Evolutionary conservation across 2,329 filamentous ascomycete genomes (phyloP), one percentile per base, ranked within the genome.

Genomic region (Penicillium sp.): DNA sequence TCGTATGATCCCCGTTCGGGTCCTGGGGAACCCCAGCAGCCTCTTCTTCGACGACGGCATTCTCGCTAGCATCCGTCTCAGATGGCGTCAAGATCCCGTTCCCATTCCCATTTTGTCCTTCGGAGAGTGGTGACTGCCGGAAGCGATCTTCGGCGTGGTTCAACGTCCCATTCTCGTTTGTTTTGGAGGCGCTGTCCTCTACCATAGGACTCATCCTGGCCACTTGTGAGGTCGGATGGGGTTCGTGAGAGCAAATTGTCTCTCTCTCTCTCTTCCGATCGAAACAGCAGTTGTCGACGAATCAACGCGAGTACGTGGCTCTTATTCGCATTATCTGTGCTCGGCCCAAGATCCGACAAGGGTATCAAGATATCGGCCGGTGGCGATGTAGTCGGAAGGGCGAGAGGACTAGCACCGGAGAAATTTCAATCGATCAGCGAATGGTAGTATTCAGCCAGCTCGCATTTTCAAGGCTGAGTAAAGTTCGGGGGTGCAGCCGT

Each of bases 121-220:
- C 45, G 2, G 40, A 27, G 7, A n/a, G 7, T 4, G 20, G 7
- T 0, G 34, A 24, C 0, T 3, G 2, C 0, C 12, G 26, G 33
- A n/a, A 15, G 29, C 15, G 5, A 26, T 29, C 7, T 4, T 15
- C 20, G 34, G 30, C 24, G 8, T 13, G 13, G 10, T 51, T 39
- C 44, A 29, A 30, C 27, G 40, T 37, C 24, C 33, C 23, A 43
- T 52, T 30, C 15, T 46, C 55, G 7, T 44, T 24, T 26, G 43
- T 46, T 39, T 50, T 52, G 33, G 18, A 7, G 37, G 45, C 46
- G 17, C 20, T 34, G 34, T 26, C 42, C 17, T 54, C 47, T 33
- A 30, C 30, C 6, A 18, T 29, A 18, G 47, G 48, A 8, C 27
- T 45, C 55, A 60, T 58, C 9, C 3, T 54, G 26, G 27, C 33